A percentile compares a stretch with the other conserved stretches of the same genome.
phyloP scores from a whole-genome alignment of 495 filamentous ascomycete species.

The Lepidopterella palustris region DNA sequence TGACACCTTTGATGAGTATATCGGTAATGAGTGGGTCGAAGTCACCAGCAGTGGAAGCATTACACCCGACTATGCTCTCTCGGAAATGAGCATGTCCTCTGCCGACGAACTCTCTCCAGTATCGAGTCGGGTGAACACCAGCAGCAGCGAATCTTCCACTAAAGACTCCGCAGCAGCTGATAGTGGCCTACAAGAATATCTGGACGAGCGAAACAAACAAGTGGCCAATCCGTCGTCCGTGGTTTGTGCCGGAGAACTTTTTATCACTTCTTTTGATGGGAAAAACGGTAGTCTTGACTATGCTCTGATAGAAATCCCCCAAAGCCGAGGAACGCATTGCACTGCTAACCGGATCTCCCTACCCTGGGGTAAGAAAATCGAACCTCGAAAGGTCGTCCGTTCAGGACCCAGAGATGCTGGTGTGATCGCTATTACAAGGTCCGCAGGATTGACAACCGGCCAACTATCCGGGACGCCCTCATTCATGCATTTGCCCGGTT shows the following conservation, averaged over 20 bases:
- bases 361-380: not conserved
- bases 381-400: not conserved
- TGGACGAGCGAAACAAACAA: not conserved
- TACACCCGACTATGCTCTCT: not conserved
- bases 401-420: not conserved
- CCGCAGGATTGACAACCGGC: not conserved
- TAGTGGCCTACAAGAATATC: not conserved
- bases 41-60: conserved; percentile 14
- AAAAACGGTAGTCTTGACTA: not conserved
- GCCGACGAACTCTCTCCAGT: not conserved
- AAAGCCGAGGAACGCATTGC: not conserved
- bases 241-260: not conserved
- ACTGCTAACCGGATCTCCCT: not conserved
- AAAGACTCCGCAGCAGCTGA: not conserved
- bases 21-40: conserved; percentile 9
- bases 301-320: not conserved
- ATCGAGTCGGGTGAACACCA: not conserved
- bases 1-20: conserved; percentile 3
- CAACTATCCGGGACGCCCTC: conserved; percentile 4
- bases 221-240: not conserved
- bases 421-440: conserved; percentile 8
- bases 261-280: not conserved
- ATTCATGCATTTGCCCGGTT: not conserved
- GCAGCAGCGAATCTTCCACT: not conserved
- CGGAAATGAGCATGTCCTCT: not conserved